These are phyloP conservation scores for Wolfiporia cocos DNA, from an alignment of 1,284 basidiomycete species.

Conservation along the genomic window DNA sequence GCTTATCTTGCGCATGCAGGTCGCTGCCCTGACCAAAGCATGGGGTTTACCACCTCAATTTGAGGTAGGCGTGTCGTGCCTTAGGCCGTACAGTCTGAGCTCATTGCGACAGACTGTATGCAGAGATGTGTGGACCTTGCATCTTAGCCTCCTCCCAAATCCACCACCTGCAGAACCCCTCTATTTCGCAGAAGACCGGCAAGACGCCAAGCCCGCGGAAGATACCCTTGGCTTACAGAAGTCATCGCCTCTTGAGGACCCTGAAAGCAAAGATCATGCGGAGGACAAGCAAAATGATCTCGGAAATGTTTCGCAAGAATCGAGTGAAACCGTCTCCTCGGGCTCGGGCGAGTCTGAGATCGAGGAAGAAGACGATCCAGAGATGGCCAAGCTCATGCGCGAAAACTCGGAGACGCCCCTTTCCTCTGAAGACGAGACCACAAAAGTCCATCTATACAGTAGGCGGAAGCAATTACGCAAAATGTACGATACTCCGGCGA, in stretches of 20 bases:
- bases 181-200: constrained; percentile 33
- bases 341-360: constrained; percentile 5
- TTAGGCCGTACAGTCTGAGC: too few relatives aligned
- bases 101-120: constrained; percentile 70
- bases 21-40: constrained; percentile 49
- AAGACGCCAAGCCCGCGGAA: constrained; percentile 8
- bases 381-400: constrained; percentile 46
- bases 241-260: too few relatives aligned
- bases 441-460: constrained; percentile 13
- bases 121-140: constrained; percentile 76
- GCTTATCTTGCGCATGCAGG: constrained; percentile 70
- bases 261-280: too few relatives aligned
- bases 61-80: constrained; percentile 57
- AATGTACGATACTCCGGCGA: constrained; percentile 47
- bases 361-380: constrained; percentile 30
- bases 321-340: too few relatives aligned
- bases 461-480: constrained; percentile 12
- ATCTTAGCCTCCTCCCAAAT: constrained; percentile 58
- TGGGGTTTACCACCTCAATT: constrained; percentile 77
- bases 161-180: constrained; percentile 60
- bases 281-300: constrained; percentile 18
- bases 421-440: constrained; percentile 33
- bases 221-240: background rate
- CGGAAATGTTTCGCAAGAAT: constrained; percentile 1
- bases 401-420: constrained; percentile 46